Evolutionary conservation across 1,284 basidiomycete species (phyloP).

Genomic region (Xerocomus nothofagi): DNA sequence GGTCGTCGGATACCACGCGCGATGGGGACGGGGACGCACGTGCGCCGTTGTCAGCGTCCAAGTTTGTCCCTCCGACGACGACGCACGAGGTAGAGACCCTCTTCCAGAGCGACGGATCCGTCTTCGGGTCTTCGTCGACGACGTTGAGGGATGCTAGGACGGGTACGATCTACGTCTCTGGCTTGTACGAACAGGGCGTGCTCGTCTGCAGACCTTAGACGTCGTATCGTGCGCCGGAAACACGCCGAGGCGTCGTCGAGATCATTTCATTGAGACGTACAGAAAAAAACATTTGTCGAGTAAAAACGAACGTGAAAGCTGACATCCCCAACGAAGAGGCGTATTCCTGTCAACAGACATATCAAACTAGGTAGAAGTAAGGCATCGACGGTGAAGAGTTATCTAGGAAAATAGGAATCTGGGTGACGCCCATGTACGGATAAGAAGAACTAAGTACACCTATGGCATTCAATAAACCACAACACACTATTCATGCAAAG

Average conservation of each 20-base stretch:
- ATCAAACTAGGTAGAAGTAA: conserved; percentile 4
- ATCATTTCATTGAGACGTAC: conserved; percentile 13
- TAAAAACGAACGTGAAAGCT: neutral
- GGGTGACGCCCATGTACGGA: conserved; percentile 21
- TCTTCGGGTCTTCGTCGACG: conserved; percentile 51
- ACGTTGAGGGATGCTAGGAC: conserved; percentile 48
- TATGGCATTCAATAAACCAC: conserved; percentile 22
- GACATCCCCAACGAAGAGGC: conserved; percentile 1
- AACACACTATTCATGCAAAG: conserved; percentile 14
- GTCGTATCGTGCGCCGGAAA: too few relatives aligned
- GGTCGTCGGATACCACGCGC: conserved; percentile 7
- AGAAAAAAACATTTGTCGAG: conserved; percentile 20
- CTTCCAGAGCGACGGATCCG: conserved; percentile 63
- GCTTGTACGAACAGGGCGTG: conserved; percentile 57
- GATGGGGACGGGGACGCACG: conserved; percentile 4
- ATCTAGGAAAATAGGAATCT: neutral
- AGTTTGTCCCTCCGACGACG: conserved; percentile 39
- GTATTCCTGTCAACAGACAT: conserved; percentile 8
- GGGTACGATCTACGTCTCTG: conserved; percentile 51
- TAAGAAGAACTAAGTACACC: conserved; percentile 21
- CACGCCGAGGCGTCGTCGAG: neutral
- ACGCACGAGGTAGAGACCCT: conserved; percentile 51
- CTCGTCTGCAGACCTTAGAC: conserved; percentile 43
- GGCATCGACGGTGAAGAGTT: neutral
- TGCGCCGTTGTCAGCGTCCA: conserved; percentile 42